Evolutionary conservation across 495 filamentous ascomycete genomes (phyloP).

Genomic region (Bombardia bombarda): DNA sequence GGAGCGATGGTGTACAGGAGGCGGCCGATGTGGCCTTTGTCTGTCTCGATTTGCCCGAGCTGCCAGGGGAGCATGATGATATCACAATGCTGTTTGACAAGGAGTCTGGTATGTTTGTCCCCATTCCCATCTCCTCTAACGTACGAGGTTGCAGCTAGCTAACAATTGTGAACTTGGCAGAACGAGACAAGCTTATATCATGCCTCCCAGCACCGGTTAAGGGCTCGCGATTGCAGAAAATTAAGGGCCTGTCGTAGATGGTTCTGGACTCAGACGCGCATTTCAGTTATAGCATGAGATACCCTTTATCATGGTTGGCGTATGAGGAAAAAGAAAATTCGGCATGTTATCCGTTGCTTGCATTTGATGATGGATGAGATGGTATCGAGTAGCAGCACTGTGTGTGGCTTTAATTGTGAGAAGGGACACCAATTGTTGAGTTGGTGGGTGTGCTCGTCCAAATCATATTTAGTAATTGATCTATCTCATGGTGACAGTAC

Average conservation of each 20-base stretch:
- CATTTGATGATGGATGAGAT: no score
- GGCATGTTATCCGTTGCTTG: no score
- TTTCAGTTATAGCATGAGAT: no score
- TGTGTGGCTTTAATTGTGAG: no score
- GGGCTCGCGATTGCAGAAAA: slow-evolving; percentile 27
- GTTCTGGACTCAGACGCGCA: no score
- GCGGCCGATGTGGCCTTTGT: slow-evolving; percentile 55
- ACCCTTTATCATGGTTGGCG: no score
- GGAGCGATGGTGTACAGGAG: slow-evolving; percentile 24
- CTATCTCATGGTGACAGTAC: no score
- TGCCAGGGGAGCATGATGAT: slow-evolving; percentile 86
- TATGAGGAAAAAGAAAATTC: no score
- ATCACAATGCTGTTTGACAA: slow-evolving; percentile 75
- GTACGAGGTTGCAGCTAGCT: slow-evolving; percentile 8
- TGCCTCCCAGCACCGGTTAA: slow-evolving; percentile 42
- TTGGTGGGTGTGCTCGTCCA: no score
- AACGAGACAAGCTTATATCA: slow-evolving; percentile 35
- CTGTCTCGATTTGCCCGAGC: slow-evolving; percentile 77
- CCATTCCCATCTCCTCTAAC: neutral
- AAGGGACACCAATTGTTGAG: no score
- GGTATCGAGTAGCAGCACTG: no score
- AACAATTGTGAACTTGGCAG: slow-evolving; percentile 19
- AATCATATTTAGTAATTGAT: no score
- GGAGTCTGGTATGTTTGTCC: slow-evolving; percentile 55
- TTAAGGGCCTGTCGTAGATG: slow-evolving; percentile 13